Evolutionary conservation across 2,329 filamentous ascomycete species (phyloP).

Genomic region (Sarocladium strictum): DNA sequence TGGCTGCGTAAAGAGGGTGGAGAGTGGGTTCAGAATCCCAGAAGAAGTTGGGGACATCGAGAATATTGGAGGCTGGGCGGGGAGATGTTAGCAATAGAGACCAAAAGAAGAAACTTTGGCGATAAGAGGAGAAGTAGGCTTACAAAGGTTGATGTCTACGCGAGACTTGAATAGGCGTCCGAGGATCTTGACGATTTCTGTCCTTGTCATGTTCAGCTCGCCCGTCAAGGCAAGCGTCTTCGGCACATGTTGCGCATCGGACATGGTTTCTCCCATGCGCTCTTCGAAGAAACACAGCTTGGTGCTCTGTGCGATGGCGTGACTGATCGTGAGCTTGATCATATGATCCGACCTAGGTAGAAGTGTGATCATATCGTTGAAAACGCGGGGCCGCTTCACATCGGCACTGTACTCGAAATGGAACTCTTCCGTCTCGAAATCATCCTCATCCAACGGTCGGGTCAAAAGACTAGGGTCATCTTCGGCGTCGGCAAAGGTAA

Average conservation of each 20-base stretch:
- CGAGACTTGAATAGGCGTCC: slow-evolving; percentile 87
- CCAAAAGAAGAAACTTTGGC: slow-evolving; percentile 10
- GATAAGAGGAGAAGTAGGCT: slow-evolving; percentile 26
- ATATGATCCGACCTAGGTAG: slow-evolving; percentile 89
- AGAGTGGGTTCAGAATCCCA: slow-evolving; percentile 96
- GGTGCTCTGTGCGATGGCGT: slow-evolving; percentile 95
- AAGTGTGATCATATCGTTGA: slow-evolving; percentile 99
- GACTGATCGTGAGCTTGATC: slow-evolving; percentile 97
- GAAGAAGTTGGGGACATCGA: slow-evolving; percentile 95
- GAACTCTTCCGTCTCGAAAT: slow-evolving; percentile 97
- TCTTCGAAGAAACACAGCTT: slow-evolving; percentile 96
- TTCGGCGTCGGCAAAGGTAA: slow-evolving; percentile 77
- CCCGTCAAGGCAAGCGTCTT: slow-evolving; percentile 85
- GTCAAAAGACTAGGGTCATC: slow-evolving; percentile 63
- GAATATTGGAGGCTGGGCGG: slow-evolving; percentile 76
- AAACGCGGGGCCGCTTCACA: slow-evolving; percentile 82
- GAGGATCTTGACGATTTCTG: slow-evolving; percentile 87
- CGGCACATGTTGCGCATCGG: slow-evolving; percentile 85
- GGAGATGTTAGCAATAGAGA: not conserved
- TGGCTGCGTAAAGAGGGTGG: slow-evolving; percentile 87
- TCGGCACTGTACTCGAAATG: slow-evolving; percentile 93
- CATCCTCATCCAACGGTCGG: slow-evolving; percentile 75
- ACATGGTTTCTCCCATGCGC: slow-evolving; percentile 90
- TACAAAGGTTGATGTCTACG: slow-evolving; percentile 96
- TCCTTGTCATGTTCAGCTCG: slow-evolving; percentile 82